These are phyloP conservation scores for Fragaria nilgerrensis DNA, from an alignment of 306 rosid species.

Conservation along the genomic window DNA sequence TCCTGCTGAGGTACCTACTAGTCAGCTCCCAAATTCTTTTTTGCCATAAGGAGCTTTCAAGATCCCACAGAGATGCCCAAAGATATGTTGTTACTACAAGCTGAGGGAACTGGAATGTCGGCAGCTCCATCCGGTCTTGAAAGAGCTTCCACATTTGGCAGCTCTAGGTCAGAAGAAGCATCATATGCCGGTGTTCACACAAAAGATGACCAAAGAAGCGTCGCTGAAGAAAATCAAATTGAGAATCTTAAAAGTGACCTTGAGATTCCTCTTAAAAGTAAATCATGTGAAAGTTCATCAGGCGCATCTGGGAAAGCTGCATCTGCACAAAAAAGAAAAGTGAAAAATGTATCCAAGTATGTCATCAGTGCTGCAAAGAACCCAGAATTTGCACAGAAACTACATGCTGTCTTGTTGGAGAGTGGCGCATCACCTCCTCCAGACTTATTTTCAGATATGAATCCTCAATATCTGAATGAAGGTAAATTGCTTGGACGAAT, in stretches of 20 bases:
- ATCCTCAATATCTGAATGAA: conserved; percentile 46
- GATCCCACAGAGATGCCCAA: conserved; percentile 55
- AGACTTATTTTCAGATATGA: conserved; percentile 76
- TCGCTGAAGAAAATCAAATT: conserved; percentile 38
- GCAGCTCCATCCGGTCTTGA: conserved; percentile 38
- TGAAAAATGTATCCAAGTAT: conserved; percentile 79
- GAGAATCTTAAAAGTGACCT: conserved; percentile 43
- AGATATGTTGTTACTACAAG: conserved; percentile 31
- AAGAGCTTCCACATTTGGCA: conserved; percentile 36
- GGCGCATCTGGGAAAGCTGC: conserved; percentile 50
- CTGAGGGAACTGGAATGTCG: conserved; percentile 37
- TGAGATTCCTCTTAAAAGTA: conserved; percentile 38
- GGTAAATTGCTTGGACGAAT: conserved; percentile 31
- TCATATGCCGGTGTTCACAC: conserved; percentile 35
- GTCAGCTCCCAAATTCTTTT: conserved; percentile 77
- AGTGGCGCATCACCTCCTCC: conserved; percentile 93
- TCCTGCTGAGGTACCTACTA: conserved; percentile 90
- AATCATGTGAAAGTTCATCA: conserved; percentile 46
- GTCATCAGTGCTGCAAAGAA: conserved; percentile 85
- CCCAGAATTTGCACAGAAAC: conserved; percentile 84
- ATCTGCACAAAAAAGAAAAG: conserved; percentile 72
- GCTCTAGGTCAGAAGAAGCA: conserved; percentile 48
- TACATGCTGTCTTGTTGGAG: conserved; percentile 81
- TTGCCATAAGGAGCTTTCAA: conserved; percentile 55
- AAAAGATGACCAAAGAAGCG: conserved; percentile 36